Conservation (phyloP, 805 yeast genomes). For the Komagataella mondaviorum region DNA sequence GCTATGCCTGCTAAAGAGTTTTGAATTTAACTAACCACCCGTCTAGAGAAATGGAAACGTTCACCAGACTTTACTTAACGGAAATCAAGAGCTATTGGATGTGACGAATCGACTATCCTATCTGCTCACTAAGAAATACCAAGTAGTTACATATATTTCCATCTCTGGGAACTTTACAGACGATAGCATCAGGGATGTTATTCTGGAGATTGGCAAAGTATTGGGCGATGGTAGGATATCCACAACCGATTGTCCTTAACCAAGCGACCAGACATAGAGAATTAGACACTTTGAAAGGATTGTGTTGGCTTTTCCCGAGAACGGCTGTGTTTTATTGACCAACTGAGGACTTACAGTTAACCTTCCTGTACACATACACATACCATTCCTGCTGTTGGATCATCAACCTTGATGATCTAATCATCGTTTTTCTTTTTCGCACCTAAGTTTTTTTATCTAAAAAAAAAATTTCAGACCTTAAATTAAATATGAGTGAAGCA, state of each 20-base stretch:
- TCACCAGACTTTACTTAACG: slow-evolving; percentile 26
- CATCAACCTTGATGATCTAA: neutral
- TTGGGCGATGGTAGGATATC: neutral
- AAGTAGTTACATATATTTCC: slow-evolving; percentile 30
- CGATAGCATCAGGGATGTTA: neutral
- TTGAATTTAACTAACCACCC: slow-evolving; percentile 2
- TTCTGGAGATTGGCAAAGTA: neutral
- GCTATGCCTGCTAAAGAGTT: neutral
- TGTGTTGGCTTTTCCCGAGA: too few relatives aligned
- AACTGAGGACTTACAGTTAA: neutral
- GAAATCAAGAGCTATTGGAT: slow-evolving; percentile 26
- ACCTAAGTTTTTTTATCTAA: neutral
- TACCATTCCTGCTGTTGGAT: neutral
- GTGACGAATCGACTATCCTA: slow-evolving; percentile 27
- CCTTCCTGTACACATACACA: neutral
- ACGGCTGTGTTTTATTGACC: too few relatives aligned
- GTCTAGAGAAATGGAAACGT: slow-evolving; percentile 12
- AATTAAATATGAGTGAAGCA: neutral
- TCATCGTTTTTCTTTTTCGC: neutral
- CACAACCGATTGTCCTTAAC: neutral
- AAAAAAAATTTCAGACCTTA: neutral
- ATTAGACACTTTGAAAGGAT: neutral
- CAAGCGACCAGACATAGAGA: neutral
- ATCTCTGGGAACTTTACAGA: slow-evolving; percentile 22
- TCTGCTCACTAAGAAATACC: slow-evolving; percentile 24